Evolutionary conservation across 257 asterid genomes (phyloP), one percentile per base, ranked within the genome.

Genomic region (Nicotiana obtusifolia): DNA sequence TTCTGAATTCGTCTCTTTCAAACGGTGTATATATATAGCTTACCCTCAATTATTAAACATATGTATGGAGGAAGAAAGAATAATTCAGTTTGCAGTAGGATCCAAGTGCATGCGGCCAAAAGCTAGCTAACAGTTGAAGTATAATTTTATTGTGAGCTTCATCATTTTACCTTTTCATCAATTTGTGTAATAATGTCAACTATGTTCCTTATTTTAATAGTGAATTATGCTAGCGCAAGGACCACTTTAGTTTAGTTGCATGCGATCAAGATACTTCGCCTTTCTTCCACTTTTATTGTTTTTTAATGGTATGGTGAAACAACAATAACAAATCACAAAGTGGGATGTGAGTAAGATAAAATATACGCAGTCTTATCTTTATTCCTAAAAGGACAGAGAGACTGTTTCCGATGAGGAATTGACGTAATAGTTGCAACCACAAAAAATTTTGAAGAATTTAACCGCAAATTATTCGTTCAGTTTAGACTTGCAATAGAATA

Each of bases 61-160:
- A 57, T 57, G 22, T 57, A 19, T 7, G 82, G 80, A 64, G 76
- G 69, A 37, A 30, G 83, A 84, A 80, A 73, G 97, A 90, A 90
- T 86, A 82, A 89, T 84, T 84, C 90, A 84, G 41, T 85, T 81
- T 81, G 89, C 80, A 84, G 91, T 85, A 91, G 75, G 81, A 87
- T 93, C 93, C 98, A 86, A 90, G 52, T 64, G 93, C 87, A 82
- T 88, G 86, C 66, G 64, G 92, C 91, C 98, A 92, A 93, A 91
- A 91, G 84, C 26, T 57, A 57, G 14, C 26, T 19, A 57, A 13
- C 86, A 87, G 88, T 89, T 89, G 69, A 81, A 85, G 85, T 81
- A 60, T 83, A 56, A 37, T 73, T 78, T 35, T 73, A 16, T 53
- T 15, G 59, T 53, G 59, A 15, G 20, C 59, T 53, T 28, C 59